Evolutionary conservation across 306 rosid species (phyloP), one percentile per base, ranked within the genome.

Genomic region (Myrica gale): DNA sequence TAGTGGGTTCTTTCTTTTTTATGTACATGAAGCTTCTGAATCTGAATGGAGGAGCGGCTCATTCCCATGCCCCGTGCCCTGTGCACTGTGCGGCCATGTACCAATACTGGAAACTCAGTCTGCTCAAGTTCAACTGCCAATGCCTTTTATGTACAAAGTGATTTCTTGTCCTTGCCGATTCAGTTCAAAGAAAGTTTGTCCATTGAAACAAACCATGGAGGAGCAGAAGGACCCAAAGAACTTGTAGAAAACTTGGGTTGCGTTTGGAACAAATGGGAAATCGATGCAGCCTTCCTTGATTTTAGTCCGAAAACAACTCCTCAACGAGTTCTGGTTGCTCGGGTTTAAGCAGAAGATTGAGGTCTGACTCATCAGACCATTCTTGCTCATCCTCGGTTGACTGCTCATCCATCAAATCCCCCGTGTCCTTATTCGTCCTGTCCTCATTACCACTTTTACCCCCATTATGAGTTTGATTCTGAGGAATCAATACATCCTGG

Each of bases 291-390:
- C 7, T 58, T 9, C 73, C 51, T 20, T 26, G 13, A 9, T 2
- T 62, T 83, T 81, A 93, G 84, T 89, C 93, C 39, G 96, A 90
- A 83, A 88, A 91, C 15, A 93, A 82, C 83, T 77, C 95, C 77
- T 89, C 92, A 9, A 17, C 70, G 0, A 89, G 62, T 80, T 86
- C 96, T 32, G 88, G 82, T 73, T 81, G 86, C 50, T 86, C 87
- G 2, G 83, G 53, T 77, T 78, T 83, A 46, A 44, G 23, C 68
- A 54, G 39, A 82, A 78, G 68, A 72, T 67, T 46, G 75, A 80
- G 57, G 69, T 83, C 74, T 43, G 83, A 70, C 16, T 74, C 21
- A 19, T 83, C 89, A 12, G 84, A 75, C 88, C 82, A 84, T 68
- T 82, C 86, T 77, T 55, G 82, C 67, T 86, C 87, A 23, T 90